Evolutionary conservation across 305 asterid species (phyloP).

Genomic region (Solanum hybrid): DNA sequence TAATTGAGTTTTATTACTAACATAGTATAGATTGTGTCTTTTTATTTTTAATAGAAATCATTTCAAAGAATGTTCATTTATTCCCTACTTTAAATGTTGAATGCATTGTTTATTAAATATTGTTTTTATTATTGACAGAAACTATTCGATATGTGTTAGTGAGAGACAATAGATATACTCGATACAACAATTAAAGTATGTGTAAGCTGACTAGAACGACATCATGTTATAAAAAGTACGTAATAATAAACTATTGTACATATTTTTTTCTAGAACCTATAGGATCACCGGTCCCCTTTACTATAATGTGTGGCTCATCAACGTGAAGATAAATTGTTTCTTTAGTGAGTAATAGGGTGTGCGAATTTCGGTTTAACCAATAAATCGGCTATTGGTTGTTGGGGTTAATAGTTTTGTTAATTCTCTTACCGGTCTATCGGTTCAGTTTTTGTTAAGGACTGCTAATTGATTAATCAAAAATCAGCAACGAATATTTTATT

Average conservation of each 20-base stretch:
- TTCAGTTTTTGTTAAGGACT: not conserved
- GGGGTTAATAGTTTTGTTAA: not conserved
- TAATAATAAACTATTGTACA: not conserved
- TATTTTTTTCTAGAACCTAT: not conserved
- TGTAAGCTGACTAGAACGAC: not conserved
- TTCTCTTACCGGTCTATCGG: not conserved
- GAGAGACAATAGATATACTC: not conserved
- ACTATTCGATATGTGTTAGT: not conserved
- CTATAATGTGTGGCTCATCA: not conserved
- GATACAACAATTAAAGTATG: not conserved
- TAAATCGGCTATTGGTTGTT: not conserved
- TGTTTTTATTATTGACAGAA: not conserved
- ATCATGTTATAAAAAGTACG: not conserved
- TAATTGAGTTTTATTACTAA: not conserved
- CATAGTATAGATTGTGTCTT: not conserved
- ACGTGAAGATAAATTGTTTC: not conserved
- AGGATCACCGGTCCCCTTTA: not conserved
- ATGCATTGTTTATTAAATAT: not conserved
- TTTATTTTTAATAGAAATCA: not conserved
- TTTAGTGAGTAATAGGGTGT: not conserved
- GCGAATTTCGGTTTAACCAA: no score
- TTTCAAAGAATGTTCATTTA: not conserved
- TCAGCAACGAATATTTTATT: no score
- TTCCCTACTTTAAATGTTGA: not conserved
- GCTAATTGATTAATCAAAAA: not conserved